Percentiles rank a stretch among this genome's conserved stretches.
phyloP scores from a whole-genome alignment of 2,329 filamentous ascomycete species.

The Apiospora pterosperma region DNA sequence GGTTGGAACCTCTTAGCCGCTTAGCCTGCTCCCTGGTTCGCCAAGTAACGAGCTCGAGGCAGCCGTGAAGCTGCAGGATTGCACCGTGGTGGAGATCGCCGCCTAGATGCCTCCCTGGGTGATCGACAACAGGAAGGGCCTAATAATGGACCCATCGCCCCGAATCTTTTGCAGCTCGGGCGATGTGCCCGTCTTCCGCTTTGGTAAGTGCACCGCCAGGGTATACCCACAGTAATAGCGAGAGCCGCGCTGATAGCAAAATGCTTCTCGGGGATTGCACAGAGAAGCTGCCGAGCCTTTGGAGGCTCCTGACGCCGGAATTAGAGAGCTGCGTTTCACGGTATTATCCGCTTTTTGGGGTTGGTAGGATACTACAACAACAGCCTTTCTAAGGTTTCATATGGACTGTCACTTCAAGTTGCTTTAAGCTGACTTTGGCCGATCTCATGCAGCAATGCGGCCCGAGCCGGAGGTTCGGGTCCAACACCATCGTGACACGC shows the following conservation, averaged over 20 bases:
- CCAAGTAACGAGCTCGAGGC: background rate
- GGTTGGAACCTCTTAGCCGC: background rate
- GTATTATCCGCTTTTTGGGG: too few relatives aligned
- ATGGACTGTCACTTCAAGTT: background rate
- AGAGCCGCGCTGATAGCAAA: too few relatives aligned
- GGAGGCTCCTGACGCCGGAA: too few relatives aligned
- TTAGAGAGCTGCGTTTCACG: too few relatives aligned
- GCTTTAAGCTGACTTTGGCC: background rate
- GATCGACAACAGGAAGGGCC: too few relatives aligned
- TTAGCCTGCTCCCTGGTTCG: background rate
- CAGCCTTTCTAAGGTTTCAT: background rate
- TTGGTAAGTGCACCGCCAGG: background rate
- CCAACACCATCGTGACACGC: background rate
- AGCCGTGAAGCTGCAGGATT: background rate
- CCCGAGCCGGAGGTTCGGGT: background rate
- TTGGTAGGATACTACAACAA: too few relatives aligned
- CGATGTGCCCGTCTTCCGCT: background rate
- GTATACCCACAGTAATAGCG: background rate
- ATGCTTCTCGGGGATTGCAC: too few relatives aligned
- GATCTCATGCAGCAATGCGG: background rate
- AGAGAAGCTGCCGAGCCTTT: too few relatives aligned
- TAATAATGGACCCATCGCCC: background rate
- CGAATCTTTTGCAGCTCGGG: background rate
- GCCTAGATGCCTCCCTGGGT: too few relatives aligned
- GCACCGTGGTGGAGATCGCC: background rate